Conservation (phyloP, 352 stramenopile genomes). For the Phytophthora sp. region DNA sequence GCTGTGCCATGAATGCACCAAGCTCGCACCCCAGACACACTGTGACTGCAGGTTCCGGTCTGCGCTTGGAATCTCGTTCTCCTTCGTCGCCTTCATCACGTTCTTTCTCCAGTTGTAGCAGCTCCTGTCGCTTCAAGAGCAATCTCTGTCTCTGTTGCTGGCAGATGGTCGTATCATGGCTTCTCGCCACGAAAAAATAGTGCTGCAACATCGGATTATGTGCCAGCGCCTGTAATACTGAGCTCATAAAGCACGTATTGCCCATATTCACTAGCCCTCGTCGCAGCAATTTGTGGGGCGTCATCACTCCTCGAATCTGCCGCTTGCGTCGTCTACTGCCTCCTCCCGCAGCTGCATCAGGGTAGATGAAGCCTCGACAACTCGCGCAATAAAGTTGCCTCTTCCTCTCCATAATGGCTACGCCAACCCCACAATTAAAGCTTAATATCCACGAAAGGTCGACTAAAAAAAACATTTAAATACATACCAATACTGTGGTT, state of each 20-base stretch:
- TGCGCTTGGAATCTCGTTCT: conserved; percentile 4
- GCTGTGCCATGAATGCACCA: conserved; percentile 46
- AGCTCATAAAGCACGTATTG: conserved; percentile 89
- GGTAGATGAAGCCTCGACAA: conserved; percentile 73
- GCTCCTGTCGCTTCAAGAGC: conserved; percentile 37
- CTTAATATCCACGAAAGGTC: background rate
- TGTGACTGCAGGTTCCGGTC: conserved; percentile 20
- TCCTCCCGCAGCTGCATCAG: conserved; percentile 23
- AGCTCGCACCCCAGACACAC: conserved; percentile 75
- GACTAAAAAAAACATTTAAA: no score
- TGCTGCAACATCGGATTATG: conserved; percentile 77
- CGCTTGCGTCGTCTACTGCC: conserved; percentile 34
- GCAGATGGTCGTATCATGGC: conserved; percentile 69
- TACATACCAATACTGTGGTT: conserved; percentile 62
- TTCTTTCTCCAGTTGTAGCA: conserved; percentile 13
- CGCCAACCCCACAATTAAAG: background rate
- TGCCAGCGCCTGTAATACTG: conserved; percentile 71
- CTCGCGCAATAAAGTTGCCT: conserved; percentile 61
- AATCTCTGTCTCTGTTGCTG: conserved; percentile 52
- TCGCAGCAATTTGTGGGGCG: conserved; percentile 33
- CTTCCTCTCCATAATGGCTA: conserved; percentile 55
- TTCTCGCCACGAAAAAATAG: conserved; percentile 70
- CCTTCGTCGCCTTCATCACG: conserved; percentile 3
- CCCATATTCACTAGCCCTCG: conserved; percentile 85
- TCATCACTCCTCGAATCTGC: conserved; percentile 20